Percentiles rank a stretch among this genome's conserved stretches.
Conservation (phyloP, 345 rosid species). For the Carallia pectinifolia region DNA sequence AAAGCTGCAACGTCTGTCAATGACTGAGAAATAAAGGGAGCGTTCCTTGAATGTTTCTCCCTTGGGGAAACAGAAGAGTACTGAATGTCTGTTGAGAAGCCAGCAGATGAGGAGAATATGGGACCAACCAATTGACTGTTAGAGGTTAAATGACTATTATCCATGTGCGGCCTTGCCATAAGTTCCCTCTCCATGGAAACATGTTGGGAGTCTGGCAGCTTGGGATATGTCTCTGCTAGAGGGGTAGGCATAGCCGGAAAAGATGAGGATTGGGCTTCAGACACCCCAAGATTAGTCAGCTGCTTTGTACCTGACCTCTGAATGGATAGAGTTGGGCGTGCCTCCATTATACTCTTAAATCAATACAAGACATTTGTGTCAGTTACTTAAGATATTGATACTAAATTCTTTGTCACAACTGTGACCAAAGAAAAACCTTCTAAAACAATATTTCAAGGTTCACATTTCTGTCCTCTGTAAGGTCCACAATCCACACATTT, state of each 20-base stretch:
- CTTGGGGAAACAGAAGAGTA: slow-evolving; percentile 50
- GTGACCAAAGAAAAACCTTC: slow-evolving; percentile 17
- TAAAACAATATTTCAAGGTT: slow-evolving; percentile 15
- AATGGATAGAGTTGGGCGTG: slow-evolving; percentile 48
- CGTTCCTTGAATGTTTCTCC: slow-evolving; percentile 47
- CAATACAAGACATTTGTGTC: slow-evolving; percentile 6
- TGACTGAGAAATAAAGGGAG: slow-evolving; percentile 49
- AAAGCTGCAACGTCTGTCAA: slow-evolving; percentile 28
- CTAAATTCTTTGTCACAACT: slow-evolving; percentile 4
- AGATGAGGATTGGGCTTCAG: slow-evolving; percentile 54
- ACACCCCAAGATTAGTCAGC: slow-evolving; percentile 46
- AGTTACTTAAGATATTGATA: slow-evolving; percentile 16
- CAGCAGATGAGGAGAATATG: slow-evolving; percentile 68
- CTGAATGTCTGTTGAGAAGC: slow-evolving; percentile 64
- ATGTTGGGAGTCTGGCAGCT: slow-evolving; percentile 45
- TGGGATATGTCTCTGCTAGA: slow-evolving; percentile 44
- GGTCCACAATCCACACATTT: slow-evolving; percentile 18
- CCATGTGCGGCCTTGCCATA: slow-evolving; percentile 42
- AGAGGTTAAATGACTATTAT: slow-evolving; percentile 41
- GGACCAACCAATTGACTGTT: slow-evolving; percentile 63
- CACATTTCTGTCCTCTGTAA: slow-evolving; percentile 14
- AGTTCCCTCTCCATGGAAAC: slow-evolving; percentile 40
- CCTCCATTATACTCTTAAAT: slow-evolving; percentile 53
- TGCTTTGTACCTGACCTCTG: slow-evolving; percentile 58
- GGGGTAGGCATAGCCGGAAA: slow-evolving; percentile 46